phyloP scores from a whole-genome alignment of 106 monocot genomes.

The Dendrobium chrysotoxum region DNA sequence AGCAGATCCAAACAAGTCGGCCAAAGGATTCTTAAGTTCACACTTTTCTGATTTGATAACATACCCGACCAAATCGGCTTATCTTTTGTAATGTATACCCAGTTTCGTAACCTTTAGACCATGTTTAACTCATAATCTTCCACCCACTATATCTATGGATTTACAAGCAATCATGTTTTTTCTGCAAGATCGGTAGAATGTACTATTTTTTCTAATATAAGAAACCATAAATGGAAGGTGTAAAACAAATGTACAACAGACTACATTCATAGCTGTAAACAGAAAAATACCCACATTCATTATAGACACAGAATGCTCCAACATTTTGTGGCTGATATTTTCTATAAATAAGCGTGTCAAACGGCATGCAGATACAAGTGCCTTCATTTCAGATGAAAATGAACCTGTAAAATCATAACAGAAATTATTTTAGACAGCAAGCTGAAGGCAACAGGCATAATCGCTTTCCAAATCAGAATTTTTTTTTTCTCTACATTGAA shows the following conservation, averaged over 20 bases:
- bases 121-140: neutral
- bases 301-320: constrained; percentile 43
- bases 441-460: neutral
- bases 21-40: neutral
- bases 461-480: neutral
- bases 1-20: neutral
- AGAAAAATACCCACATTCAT: constrained; percentile 49
- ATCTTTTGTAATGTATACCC: neutral
- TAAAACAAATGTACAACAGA: neutral
- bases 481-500: neutral
- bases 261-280: neutral
- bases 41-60: neutral
- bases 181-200: neutral
- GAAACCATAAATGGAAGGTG: neutral
- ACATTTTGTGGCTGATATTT: constrained; percentile 36
- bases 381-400: constrained; percentile 54
- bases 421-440: constrained; percentile 4
- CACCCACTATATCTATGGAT: neutral
- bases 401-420: constrained; percentile 30
- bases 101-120: neutral
- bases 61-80: neutral
- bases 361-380: constrained; percentile 67
- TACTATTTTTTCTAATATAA: neutral
- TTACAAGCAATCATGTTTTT: neutral
- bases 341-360: constrained; percentile 67